Percentiles rank a stretch among this genome's conserved stretches.
phyloP scores from a whole-genome alignment of 352 stramenopile genomes.

The Globisporangium echinulatum region DNA sequence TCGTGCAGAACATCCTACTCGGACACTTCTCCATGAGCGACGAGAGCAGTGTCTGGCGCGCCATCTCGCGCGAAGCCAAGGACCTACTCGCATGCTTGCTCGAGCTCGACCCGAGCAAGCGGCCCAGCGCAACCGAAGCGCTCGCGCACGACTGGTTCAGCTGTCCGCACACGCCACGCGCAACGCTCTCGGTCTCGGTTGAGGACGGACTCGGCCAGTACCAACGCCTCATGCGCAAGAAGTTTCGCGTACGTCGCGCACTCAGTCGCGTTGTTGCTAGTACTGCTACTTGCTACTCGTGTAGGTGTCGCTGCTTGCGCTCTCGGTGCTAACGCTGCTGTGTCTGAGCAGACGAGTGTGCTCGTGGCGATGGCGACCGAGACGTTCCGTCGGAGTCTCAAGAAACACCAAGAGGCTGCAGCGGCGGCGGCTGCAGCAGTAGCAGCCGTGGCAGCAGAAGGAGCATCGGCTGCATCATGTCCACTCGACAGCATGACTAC shows the following conservation, averaged over 20 bases:
- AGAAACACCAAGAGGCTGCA: slow-evolving; percentile 19
- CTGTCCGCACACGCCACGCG: slow-evolving; percentile 31
- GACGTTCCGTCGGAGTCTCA: slow-evolving; percentile 40
- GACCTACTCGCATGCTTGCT: slow-evolving; percentile 35
- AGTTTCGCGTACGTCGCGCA: slow-evolving; percentile 41
- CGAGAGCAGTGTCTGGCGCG: slow-evolving; percentile 27
- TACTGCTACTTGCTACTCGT: not conserved
- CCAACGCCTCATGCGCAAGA: slow-evolving; percentile 49
- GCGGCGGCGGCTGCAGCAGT: no score
- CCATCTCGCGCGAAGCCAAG: slow-evolving; percentile 48
- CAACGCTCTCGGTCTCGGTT: slow-evolving; percentile 41
- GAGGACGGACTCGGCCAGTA: slow-evolving; percentile 48
- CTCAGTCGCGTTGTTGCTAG: no score
- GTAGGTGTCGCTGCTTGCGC: not conserved
- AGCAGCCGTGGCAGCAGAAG: no score
- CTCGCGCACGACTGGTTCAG: slow-evolving; percentile 47
- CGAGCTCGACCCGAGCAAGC: slow-evolving; percentile 17
- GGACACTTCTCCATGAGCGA: slow-evolving; percentile 38
- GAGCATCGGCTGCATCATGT: no score
- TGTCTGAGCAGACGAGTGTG: slow-evolving; percentile 35
- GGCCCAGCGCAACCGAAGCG: slow-evolving; percentile 27
- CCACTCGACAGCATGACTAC: no score
- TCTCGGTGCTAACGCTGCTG: not conserved
- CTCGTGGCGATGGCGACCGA: slow-evolving; percentile 49
- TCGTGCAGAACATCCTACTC: slow-evolving; percentile 50